These are phyloP conservation scores for Lenwebbia sp. DNA, from an alignment of 345 rosid species.

Conservation along the genomic window DNA sequence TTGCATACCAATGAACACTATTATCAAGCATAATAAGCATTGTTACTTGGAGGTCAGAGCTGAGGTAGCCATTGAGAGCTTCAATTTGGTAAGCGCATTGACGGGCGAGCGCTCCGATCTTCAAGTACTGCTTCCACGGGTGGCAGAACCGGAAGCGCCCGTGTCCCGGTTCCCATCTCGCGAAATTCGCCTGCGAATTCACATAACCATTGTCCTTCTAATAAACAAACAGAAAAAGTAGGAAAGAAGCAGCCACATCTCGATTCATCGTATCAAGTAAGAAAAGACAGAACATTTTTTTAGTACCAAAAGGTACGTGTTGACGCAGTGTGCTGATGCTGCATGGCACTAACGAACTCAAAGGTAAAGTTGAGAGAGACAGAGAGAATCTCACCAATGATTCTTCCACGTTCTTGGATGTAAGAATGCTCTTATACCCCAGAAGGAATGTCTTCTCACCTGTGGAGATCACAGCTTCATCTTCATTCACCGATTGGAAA, in stretches of 20 bases:
- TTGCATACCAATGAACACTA: background rate
- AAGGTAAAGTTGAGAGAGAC: background rate
- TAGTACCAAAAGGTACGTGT: background rate
- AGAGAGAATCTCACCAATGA: slow-evolving; percentile 30
- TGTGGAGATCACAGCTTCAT: slow-evolving; percentile 7
- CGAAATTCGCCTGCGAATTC: slow-evolving; percentile 55
- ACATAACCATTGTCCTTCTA: background rate
- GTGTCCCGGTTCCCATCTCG: slow-evolving; percentile 83
- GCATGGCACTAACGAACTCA: background rate
- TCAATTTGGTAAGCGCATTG: slow-evolving; percentile 74
- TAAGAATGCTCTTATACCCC: slow-evolving; percentile 41
- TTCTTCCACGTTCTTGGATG: slow-evolving; percentile 54
- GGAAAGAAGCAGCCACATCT: background rate
- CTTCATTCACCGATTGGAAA: slow-evolving; percentile 18
- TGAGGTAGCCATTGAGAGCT: slow-evolving; percentile 37
- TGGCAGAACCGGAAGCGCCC: slow-evolving; percentile 59
- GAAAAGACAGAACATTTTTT: background rate
- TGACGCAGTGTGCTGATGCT: background rate
- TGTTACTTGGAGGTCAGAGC: slow-evolving; percentile 35
- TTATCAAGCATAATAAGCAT: background rate
- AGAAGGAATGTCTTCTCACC: slow-evolving; percentile 24
- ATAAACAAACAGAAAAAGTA: background rate
- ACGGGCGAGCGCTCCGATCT: slow-evolving; percentile 50
- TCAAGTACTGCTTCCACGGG: slow-evolving; percentile 70
- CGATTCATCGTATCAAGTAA: background rate